Base-by-base conservation (phyloP, 768 basidiomycete species). In the Mycena latifolia region DNA sequence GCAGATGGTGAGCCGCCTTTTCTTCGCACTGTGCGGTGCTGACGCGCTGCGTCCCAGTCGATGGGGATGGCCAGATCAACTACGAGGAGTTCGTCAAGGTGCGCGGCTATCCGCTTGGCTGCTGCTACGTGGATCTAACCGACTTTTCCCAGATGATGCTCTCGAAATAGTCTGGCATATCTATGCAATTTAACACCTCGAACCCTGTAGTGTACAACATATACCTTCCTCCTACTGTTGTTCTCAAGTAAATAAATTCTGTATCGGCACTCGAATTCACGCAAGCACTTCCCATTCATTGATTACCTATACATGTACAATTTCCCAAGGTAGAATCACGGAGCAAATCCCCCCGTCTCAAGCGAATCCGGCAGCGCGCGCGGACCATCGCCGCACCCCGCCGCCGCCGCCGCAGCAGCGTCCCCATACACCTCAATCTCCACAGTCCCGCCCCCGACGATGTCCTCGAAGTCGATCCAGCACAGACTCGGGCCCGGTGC, bases 1-100 rank as follows among this genome's bases (percentile, higher is more conserved):
- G 93, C 93, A 54, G 93, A 95, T 76, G 84, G 63, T 71, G 85
- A 77, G 57, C 22, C 12, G 18, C 12, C 10, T 10, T n/a, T 20
- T 43, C 18, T 43, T 20, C 37, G 3, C 27, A 22, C 24, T 27
- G 25, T 39, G 22, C 41, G 54, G 20, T 63, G 22, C 29, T 58
- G 29, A 58, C 22, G 20, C 17, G 27, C 55, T 20, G 33, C 33
- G 8, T 35, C 14, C 33, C 24, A 56, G 67, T 66, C 56, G 57
- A 66, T n/a, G 69, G 69, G n/a, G 69, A 69, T 29, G 68, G 68
- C 39, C 68, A 69, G 46, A 69, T 69, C 68, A 69, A 69, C 65
- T 58, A 57, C 43, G 67, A 63, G 71, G 76, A 77, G 64, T 78
- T 76, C 67, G 72, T 77, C 55, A 77, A 75, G 75, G 75, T 73